Base-by-base conservation (phyloP, 2,329 filamentous ascomycete species). In the Dothiorella sarmentorum region DNA sequence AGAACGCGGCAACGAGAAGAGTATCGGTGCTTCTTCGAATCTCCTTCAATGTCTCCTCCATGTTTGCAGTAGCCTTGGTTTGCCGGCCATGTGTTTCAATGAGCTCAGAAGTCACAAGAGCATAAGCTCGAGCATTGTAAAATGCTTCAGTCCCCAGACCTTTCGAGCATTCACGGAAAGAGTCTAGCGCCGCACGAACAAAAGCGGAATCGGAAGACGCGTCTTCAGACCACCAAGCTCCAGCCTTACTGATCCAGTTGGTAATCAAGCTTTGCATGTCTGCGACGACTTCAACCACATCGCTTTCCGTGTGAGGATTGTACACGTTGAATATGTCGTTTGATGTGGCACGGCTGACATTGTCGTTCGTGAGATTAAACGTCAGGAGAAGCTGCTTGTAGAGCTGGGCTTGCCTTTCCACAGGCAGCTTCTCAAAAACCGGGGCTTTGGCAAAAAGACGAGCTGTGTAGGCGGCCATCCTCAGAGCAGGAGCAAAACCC, bases 391-490 rank as follows among this genome's bases (percentile, higher is more conserved):
- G 70, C 60, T 81, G 79, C 24, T 73, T 75, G 35, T 82, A 75
- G 3, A 83, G 60, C n/a, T 73, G 66, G 58, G 73, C 68, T 22
- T 69, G 65, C 51, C 70, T 62, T 40, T 71, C 69, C 42, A 70
- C 47, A 37, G 71, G 63, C 7, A 76, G 52, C 31, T 65, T 62
- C 13, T 69, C 63, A 11, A 73, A 62, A 3, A 75, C 53, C 18
- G 75, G 69, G 2, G 71, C 71, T 1, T 70, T 71, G 17, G 75
- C 73, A 29, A 91, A 68, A 0, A 94, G 69, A 49, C 80, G 80
- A 5, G 80, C 77, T 0, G 85, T 82, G 69, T 91, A 96, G 49
- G 87, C 78, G 1, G 87, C 85, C 76, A 95, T 89, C 58, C 93
- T 82, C 13, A 90, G 83, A 1, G 90, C 85, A 56, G 89, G 78